phyloP scores from a whole-genome alignment of 75 land plant genomes.

The Cryptomeria japonica region DNA sequence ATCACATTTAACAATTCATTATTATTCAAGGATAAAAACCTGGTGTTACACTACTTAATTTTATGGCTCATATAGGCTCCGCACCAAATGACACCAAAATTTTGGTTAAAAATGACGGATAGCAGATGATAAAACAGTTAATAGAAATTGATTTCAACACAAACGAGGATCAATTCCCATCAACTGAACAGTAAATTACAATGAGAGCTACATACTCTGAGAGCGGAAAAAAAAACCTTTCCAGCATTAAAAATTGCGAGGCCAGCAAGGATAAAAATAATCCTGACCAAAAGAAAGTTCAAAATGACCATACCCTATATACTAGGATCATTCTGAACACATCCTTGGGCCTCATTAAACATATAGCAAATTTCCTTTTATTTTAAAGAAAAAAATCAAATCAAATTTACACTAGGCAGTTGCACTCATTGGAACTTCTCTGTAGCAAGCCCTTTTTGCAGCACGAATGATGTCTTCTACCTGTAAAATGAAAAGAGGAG shows the following conservation, averaged over 20 bases:
- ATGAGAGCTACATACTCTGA: not conserved
- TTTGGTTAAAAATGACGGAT: not conserved
- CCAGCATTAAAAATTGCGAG: not conserved
- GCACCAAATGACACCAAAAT: not conserved
- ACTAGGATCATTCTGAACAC: not conserved
- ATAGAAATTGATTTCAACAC: not conserved
- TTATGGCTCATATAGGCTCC: not conserved
- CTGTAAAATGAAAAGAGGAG: conserved; percentile 26
- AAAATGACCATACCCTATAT: too few relatives aligned
- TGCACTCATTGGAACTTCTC: conserved; percentile 56
- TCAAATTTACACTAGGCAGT: conserved; percentile 35
- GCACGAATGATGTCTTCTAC: conserved; percentile 91
- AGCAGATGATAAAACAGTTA: not conserved
- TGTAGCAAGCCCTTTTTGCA: conserved; percentile 77
- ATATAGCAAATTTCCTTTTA: not conserved
- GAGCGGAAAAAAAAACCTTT: not conserved
- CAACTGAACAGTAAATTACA: not conserved
- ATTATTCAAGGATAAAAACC: not conserved
- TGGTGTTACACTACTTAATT: not conserved
- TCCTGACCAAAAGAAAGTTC: too few relatives aligned
- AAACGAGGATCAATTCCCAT: not conserved
- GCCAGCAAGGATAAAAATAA: too few relatives aligned
- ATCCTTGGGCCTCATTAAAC: not conserved
- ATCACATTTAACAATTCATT: not conserved
- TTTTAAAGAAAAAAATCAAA: not conserved